A percentile compares a stretch with the other conserved stretches of the same genome.
Conservation (phyloP, 2,329 filamentous ascomycete species). For the Elsinoe fawcettii region DNA sequence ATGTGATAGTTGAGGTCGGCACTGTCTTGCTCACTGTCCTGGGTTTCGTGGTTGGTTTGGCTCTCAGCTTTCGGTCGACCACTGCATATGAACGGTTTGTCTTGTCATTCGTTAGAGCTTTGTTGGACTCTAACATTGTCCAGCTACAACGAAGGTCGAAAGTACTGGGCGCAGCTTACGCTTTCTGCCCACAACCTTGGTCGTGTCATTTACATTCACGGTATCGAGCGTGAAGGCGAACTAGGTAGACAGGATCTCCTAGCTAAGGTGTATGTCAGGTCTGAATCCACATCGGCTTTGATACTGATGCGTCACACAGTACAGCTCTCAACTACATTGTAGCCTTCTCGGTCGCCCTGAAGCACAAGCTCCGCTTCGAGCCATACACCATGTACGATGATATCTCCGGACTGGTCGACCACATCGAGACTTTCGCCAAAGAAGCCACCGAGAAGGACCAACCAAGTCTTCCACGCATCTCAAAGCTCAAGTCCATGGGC, state of each 20-base stretch:
- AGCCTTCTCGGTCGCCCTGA: conserved; percentile 68
- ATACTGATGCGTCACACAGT: neutral
- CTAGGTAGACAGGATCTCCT: conserved; percentile 59
- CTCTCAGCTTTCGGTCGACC: conserved; percentile 68
- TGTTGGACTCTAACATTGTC: neutral
- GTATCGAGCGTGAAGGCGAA: conserved; percentile 49
- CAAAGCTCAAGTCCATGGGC: conserved; percentile 37
- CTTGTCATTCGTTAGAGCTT: neutral
- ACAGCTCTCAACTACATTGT: conserved; percentile 70
- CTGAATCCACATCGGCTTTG: neutral
- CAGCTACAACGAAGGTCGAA: conserved; percentile 47
- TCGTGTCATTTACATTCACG: conserved; percentile 77
- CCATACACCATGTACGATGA: conserved; percentile 72
- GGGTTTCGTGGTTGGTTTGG: conserved; percentile 73
- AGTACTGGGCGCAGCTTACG: conserved; percentile 53
- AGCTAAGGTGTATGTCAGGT: conserved; percentile 52
- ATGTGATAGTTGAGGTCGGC: conserved; percentile 45
- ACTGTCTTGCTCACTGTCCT: conserved; percentile 66
- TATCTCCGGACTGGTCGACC: conserved; percentile 58
- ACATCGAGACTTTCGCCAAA: conserved; percentile 68
- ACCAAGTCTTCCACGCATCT: conserved; percentile 27
- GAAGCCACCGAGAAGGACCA: conserved; percentile 39
- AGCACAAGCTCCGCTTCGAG: conserved; percentile 78
- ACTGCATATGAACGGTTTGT: conserved; percentile 62
- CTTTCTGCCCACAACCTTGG: conserved; percentile 51